Base-by-base conservation (phyloP, 2,329 filamentous ascomycete genomes). In the Xylariaceae sp. region DNA sequence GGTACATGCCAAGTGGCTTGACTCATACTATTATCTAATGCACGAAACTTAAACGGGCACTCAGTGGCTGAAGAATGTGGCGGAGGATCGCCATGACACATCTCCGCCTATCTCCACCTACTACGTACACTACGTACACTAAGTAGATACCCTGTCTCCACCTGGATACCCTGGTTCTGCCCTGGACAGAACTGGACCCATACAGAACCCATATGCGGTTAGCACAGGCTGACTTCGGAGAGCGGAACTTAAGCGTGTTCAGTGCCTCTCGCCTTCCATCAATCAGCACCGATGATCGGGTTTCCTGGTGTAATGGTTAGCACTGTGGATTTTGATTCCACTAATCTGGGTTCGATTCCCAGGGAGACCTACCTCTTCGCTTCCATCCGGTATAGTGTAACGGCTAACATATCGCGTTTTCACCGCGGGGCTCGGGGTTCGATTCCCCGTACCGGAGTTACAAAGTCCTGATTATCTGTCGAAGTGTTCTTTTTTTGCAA, bases 231-330 rank as follows among this genome's bases (percentile, higher is more conserved):
- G 7, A 45, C 32, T 3, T 30, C 4, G 29, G 12, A 11, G 29
- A 32, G 11, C 11, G 8, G 8, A 3, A 45, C 32, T 32, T 45
- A 45, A 40, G 12, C 12, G 3, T 3, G 11, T 11, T 37, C 8
- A 37, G 35, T 37, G 35, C 35, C 35, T 8, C 5, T 6, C 6
- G 6, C 6, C 32, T 11, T 31, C 4, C 26, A 30, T 44, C 43
- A 32, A 45, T 8, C 26, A 45, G 6, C 26, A 31, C 19, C 30
- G n/a, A 40, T 44, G 34, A 32, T 54, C 30, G 37, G 56, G 56
- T 59, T 59, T 59, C 56, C 56, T 60, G 54, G 58, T 60, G 56
- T 60, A 60, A 60, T 60, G 55, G 55, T 60, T 58, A 60, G 53
- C 58, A 60, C 55, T 56, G 58, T 50, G 58, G 58, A 60, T 60